Base-by-base conservation (phyloP, 2,329 filamentous ascomycete genomes). In the Orbilia ellipsospora region DNA sequence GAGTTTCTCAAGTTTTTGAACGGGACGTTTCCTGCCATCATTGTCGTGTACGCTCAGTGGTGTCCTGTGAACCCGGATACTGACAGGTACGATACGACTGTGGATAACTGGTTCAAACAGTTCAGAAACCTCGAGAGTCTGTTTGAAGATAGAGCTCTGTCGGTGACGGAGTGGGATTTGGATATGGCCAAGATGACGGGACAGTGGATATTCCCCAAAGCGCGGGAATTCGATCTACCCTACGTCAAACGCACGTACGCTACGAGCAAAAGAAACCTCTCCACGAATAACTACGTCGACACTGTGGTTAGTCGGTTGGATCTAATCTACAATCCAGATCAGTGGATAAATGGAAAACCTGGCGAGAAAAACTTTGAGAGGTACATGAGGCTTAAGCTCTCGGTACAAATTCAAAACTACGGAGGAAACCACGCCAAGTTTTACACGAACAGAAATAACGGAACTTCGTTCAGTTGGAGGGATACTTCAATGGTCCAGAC, bases 31-130 rank as follows among this genome's bases (percentile, higher is more conserved):
- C 83, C 83, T 0, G 80, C 82, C 0, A 78, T 81, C 0, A 84
- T 86, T 16, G 78, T 85, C 2, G 81, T 86, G 6, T 86, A 85
- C 48, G 85, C 84, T 2, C 85, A 86, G 67, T 86, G 84, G 83
- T 83, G 84, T 1, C 84, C 84, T 0, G 81, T 84, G n/a, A 79
- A 62, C 56, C 78, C 79, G 62, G 78, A 36, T 10, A 36, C 77
- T 0, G 83, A 85, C 73, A 44, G n/a, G 4, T 66, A 52, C 42
- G 82, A 83, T 54, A 73, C 76, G 54, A 77, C 78, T 40, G 51
- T 66, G n/a, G 77, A 82, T 48, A 79, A 79, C 8, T 85, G 83
- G 78, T 85, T 85, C 55, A 78, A 83, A 50, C 79, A 80, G 44
- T 77, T 85, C 8, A 78, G 82, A 7, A 78, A 81, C 1, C 31